Evolutionary conservation across 192 early-diverging fungal genomes (phyloP).

Genomic region (Lobosporangium transversale): DNA sequence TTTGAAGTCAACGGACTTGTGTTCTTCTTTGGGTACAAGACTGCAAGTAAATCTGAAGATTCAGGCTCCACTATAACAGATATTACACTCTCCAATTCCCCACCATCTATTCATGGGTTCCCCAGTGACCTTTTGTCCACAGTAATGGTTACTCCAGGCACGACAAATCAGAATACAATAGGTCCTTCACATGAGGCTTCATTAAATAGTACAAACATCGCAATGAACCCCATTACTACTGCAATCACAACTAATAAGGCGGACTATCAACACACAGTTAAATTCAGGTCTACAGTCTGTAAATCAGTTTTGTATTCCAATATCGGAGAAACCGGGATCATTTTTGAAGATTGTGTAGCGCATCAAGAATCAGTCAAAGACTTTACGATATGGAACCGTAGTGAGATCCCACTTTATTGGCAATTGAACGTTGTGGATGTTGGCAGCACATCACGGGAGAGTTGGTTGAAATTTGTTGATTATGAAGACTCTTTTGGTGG

Average conservation of each 20-base stretch:
- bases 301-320: slow-evolving; percentile 92
- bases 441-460: slow-evolving; percentile 60
- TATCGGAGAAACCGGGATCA: slow-evolving; percentile 89
- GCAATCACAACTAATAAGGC: slow-evolving; percentile 38
- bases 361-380: slow-evolving; percentile 91
- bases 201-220: not conserved
- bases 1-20: slow-evolving; percentile 85
- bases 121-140: not conserved
- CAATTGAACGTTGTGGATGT: slow-evolving; percentile 77
- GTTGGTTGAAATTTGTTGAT: slow-evolving; percentile 80
- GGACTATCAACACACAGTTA: slow-evolving; percentile 71
- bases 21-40: slow-evolving; percentile 82
- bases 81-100: slow-evolving; percentile 3
- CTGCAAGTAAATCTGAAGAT: not conserved
- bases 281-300: slow-evolving; percentile 88
- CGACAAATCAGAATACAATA: no score
- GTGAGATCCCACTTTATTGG: slow-evolving; percentile 94
- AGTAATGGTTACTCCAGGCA: slow-evolving; percentile 11
- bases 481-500: slow-evolving; percentile 68
- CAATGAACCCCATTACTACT: not conserved
- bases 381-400: slow-evolving; percentile 89
- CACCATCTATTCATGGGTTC: slow-evolving; percentile 14
- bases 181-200: no score
- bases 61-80: not conserved
- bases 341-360: slow-evolving; percentile 93